Evolutionary conservation across 2,329 filamentous ascomycete species (phyloP), one percentile per base, ranked within the genome.

Genomic region (Ophiostoma novo-ulmi): DNA sequence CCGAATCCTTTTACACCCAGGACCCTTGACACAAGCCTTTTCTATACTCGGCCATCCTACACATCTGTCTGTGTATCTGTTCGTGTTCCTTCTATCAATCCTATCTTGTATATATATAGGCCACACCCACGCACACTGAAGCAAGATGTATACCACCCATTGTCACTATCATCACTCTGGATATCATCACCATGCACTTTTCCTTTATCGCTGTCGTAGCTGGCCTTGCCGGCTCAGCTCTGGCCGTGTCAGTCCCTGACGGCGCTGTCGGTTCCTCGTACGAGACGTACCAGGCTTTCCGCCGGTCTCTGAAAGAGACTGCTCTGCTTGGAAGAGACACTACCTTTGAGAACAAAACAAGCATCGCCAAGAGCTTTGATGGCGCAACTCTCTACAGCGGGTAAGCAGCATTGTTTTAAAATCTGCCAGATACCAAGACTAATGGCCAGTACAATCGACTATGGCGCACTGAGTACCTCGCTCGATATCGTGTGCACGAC

Each of bases 311-410:
- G 35, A 14, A 35, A 8, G 31, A 64, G 35, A 10, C 20, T 14
- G 20, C n/a, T 35, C 35, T 61, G 14, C 14, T 61, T 14, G 14
- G 22, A 11, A 35, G 72, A 36, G 69, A 69, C 41, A 58, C 69
- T 1, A 26, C 8, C 6, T 67, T 44, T 20, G 68, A 68, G 36
- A 73, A 73, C 52, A 38, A 38, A 20, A 72, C 72, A 6, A 68
- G 68, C 20, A 66, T 74, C 64, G 66, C 66, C 67, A 74, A 73
- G 69, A 72, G 71, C 48, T 73, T 71, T n/a, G 38, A 67, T 7
- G 52, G 35, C 0, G 71, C 69, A 0, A 66, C 31, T 7, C 66
- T 74, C 10, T 74, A 70, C 48, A 41, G 69, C 13, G 67, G 36
- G 73, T 74, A 35, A 1, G 71, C 64, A 31, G 31, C 14, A 1